These are phyloP conservation scores for Epichloe bromicola DNA, from an alignment of 2,329 filamentous ascomycete species.

Conservation along the genomic window DNA sequence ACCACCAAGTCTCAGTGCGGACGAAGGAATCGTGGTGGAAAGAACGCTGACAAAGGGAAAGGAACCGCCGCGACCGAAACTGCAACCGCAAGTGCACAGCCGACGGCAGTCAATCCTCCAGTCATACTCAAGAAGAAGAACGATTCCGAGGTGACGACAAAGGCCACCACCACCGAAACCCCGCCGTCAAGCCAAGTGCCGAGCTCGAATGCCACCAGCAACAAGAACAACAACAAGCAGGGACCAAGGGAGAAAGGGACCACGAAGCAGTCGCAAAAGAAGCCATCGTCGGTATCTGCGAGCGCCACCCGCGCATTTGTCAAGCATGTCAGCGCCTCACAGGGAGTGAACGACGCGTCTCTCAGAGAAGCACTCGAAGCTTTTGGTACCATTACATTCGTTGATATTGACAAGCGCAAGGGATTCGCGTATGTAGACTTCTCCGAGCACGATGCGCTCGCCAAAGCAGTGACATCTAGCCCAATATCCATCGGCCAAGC, in stretches of 20 bases:
- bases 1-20: constrained; percentile 15
- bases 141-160: constrained; percentile 14
- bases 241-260: constrained; percentile 2
- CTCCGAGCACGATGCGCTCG: constrained; percentile 54
- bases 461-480: constrained; percentile 69
- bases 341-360: constrained; percentile 75
- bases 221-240: constrained; percentile 9
- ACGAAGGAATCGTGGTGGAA: constrained; percentile 23
- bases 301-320: constrained; percentile 58
- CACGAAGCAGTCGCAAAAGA: constrained; percentile 21
- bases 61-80: constrained; percentile 14
- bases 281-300: constrained; percentile 15
- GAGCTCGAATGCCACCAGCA: constrained; percentile 1
- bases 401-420: constrained; percentile 91
- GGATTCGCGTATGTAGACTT: constrained; percentile 93
- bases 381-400: constrained; percentile 63
- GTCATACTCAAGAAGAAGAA: constrained; percentile 31
- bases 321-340: constrained; percentile 76
- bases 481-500: constrained; percentile 74
- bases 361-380: constrained; percentile 60
- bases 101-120: constrained; percentile 18
- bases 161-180: constrained; percentile 10
- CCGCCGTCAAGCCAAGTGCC: constrained; percentile 2
- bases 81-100: constrained; percentile 14
- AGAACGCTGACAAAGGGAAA: constrained; percentile 26